A percentile compares a stretch with the other conserved stretches of the same genome.
Conservation (phyloP, 129 eudicot species). For the Apium graveolens region DNA sequence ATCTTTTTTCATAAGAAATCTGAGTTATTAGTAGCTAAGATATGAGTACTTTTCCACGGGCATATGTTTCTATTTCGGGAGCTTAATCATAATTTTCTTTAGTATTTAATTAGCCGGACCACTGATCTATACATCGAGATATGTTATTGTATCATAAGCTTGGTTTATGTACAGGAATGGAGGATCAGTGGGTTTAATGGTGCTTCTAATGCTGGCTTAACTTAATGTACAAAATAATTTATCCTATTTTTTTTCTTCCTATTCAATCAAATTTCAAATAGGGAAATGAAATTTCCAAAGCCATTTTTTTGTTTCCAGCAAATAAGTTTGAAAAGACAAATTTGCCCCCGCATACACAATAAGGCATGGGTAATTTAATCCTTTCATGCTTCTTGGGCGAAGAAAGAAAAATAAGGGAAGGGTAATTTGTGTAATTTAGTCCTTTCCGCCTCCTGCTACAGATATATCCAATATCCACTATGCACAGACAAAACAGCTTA, state of each 20-base stretch:
- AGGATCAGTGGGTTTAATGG: neutral
- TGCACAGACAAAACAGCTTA: neutral
- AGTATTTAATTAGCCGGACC: neutral
- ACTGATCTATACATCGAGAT: neutral
- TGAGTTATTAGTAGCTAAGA: slow-evolving; percentile 2
- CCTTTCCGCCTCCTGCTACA: too few relatives aligned
- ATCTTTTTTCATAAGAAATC: neutral
- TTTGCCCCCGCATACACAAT: too few relatives aligned
- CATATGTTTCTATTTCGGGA: neutral
- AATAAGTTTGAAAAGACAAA: too few relatives aligned
- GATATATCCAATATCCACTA: too few relatives aligned
- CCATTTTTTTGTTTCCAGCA: too few relatives aligned
- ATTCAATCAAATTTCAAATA: too few relatives aligned
- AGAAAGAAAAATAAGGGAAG: too few relatives aligned
- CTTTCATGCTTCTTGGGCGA: too few relatives aligned
- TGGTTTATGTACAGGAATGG: neutral
- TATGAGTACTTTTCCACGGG: neutral
- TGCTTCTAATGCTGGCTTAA: neutral
- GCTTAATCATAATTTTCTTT: neutral
- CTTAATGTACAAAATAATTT: neutral
- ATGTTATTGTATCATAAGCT: neutral
- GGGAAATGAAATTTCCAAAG: too few relatives aligned
- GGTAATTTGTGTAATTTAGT: too few relatives aligned
- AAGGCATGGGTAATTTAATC: too few relatives aligned
- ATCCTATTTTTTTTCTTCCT: neutral